Base-by-base conservation (phyloP, 2,329 filamentous ascomycete genomes). In the Neopestalotiopsis sp. region DNA sequence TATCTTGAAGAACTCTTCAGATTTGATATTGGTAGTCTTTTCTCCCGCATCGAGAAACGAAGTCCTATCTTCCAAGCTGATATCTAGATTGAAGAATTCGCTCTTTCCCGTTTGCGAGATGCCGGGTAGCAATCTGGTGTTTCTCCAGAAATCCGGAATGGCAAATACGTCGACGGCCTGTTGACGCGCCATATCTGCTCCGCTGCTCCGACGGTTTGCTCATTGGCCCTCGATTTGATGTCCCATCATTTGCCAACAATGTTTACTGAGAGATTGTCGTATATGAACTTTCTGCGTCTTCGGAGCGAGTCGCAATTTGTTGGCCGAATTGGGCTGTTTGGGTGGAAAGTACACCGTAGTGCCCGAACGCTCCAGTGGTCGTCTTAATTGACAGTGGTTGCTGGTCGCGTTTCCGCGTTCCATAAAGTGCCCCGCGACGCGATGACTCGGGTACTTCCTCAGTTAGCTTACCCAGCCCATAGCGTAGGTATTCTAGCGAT, bases 121-220 rank as follows among this genome's bases (percentile, higher is more conserved):
- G 7, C 83, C 78, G 10, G 6, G 34, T 49, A 87, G 79, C 78
- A 86, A 85, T 72, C 80, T 83, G 2, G 90, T 89, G 32, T 84
- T 80, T 67, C 82, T 82, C 85, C 87, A 89, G 70, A 92, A 86
- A 75, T 90, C 84, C 53, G 89, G 88, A 61, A 90, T 88, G 53
- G 87, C 85, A 75, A 93, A 93, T 40, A 90, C 85, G 75, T 91
- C 80, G 62, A 86, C 83, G 67, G 80, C 76, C 56, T 85, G 81
- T 70, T 84, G 79, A 66, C 84, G 78, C 70, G 79, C 77, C 81
- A 83, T 85, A n/a, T 62, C 40, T 34, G 59, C 34, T 7, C n/a
- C 10, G 34, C 7, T 13, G 14, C 5, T 30, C 59, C 32, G 13
- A 14, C 9, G 7, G 20, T 12, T 38, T 10, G 32, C 32, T 62